These are phyloP conservation scores for Huntiella decipiens DNA, from an alignment of 2,329 filamentous ascomycete species.

Conservation along the genomic window DNA sequence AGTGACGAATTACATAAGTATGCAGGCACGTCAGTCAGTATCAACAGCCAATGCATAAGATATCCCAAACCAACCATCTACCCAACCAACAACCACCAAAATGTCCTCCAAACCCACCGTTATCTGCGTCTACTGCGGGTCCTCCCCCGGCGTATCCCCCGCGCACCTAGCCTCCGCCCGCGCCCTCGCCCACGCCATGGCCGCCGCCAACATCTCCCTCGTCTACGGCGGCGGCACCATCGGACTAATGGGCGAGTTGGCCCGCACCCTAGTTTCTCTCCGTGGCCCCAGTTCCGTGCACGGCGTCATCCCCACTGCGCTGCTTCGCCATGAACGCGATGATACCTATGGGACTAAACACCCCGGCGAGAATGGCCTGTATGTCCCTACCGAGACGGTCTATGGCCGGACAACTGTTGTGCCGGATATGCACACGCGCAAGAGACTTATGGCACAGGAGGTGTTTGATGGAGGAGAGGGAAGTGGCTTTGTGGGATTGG, in stretches of 20 bases:
- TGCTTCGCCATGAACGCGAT: constrained; percentile 61
- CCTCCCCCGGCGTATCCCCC: constrained; percentile 52
- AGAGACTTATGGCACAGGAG: constrained; percentile 80
- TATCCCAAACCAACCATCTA: background rate
- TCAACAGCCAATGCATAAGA: background rate
- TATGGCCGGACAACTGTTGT: constrained; percentile 82
- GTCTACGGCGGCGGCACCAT: constrained; percentile 92
- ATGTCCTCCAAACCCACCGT: constrained; percentile 26
- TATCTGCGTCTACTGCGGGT: constrained; percentile 90
- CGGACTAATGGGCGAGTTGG: constrained; percentile 88
- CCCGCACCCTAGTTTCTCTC: constrained; percentile 66
- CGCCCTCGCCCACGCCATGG: constrained; percentile 52
- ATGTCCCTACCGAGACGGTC: constrained; percentile 39
- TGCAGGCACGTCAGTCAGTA: background rate
- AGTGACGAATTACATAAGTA: background rate
- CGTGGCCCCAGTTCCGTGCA: constrained; percentile 68
- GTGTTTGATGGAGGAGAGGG: constrained; percentile 67
- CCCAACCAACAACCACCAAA: background rate
- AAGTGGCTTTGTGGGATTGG: constrained; percentile 73
- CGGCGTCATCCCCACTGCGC: constrained; percentile 77
- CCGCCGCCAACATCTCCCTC: constrained; percentile 47
- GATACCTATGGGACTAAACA: constrained; percentile 27
- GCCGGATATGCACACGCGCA: constrained; percentile 88
- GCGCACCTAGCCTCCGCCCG: constrained; percentile 63
- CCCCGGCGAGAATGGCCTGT: background rate